Evolutionary conservation across 768 basidiomycete species (phyloP), one percentile per base, ranked within the genome.

Genomic region (Kwoniella sp.): DNA sequence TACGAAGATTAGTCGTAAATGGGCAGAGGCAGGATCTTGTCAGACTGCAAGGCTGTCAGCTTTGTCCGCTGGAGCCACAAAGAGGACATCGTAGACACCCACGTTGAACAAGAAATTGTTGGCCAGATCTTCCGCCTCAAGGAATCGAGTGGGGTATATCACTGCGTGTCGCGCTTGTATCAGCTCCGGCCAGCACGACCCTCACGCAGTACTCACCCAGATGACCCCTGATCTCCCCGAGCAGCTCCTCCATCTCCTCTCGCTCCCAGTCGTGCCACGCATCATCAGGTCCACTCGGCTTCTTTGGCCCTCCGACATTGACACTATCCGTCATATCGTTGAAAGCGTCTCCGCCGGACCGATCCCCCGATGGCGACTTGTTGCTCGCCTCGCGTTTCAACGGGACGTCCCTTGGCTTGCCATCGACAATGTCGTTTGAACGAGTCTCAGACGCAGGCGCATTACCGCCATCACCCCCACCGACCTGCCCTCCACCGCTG

Each of bases 31-130:
- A 74, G 59, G 36, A 77, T 74, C 54, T 71, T 71, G 67, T 93
- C 91, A 25, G 88, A 63, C 70, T 72, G 46, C n/a, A 25, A 5
- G 44, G 25, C 20, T 31, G 25, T 19, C 34, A 55, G 47, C n/a
- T 39, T 5, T 14, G 12, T 29, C 14, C 8, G 29, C 40, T 28
- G 56, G 46, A 40, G 41, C 43, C 3, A 17, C 7, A 11, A n/a
- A 7, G 27, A 14, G 31, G 9, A 17, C n/a, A 22, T 22, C 14
- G 20, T 3, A 36, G 8, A n/a, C 14, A 67, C 70, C 56, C 54
- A 70, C 82, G 66, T 87, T 88, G 76, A 93, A 93, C 55, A 95
- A 76, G 77, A 95, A 93, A 71, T 98, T 96, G 60, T 92, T 86
- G 5, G 86, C 84, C 1, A 83, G 79, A 68, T 93, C 89, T 75